Percentiles rank a stretch among this genome's conserved stretches.
These are phyloP conservation scores for Boletellus emodensis DNA, from an alignment of 768 basidiomycete species.

Conservation along the genomic window DNA sequence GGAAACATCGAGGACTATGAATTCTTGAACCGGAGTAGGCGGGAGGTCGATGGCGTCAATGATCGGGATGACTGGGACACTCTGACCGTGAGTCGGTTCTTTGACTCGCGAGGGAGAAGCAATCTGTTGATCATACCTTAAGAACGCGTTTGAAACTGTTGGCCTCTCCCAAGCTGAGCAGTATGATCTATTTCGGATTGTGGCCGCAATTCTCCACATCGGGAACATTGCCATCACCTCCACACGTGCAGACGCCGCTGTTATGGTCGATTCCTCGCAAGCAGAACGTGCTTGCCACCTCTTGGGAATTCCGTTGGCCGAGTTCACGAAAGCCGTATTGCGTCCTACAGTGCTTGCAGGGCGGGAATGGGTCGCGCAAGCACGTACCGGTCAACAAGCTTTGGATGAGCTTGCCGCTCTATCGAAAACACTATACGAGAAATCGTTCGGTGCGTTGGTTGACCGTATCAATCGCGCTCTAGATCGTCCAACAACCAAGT, in stretches of 20 bases:
- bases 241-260: slow-evolving; percentile 73
- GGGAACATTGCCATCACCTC: slow-evolving; percentile 86
- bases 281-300: slow-evolving; percentile 89
- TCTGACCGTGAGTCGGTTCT: slow-evolving; percentile 51
- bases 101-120: not conserved
- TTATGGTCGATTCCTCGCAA: slow-evolving; percentile 77
- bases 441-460: slow-evolving; percentile 90
- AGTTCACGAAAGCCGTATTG: slow-evolving; percentile 85
- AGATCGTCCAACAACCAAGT: slow-evolving; percentile 87
- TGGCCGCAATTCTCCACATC: slow-evolving; percentile 91
- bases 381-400: slow-evolving; percentile 87
- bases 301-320: slow-evolving; percentile 80
- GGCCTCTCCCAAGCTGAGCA: slow-evolving; percentile 86
- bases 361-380: slow-evolving; percentile 94
- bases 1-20: slow-evolving; percentile 79
- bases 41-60: slow-evolving; percentile 93
- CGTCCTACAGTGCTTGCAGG: slow-evolving; percentile 91
- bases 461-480: slow-evolving; percentile 93
- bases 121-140: slow-evolving; percentile 5
- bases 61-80: slow-evolving; percentile 85
- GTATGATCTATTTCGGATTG: slow-evolving; percentile 87
- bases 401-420: slow-evolving; percentile 87
- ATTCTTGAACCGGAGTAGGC: slow-evolving; percentile 84
- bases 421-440: slow-evolving; percentile 96
- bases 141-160: slow-evolving; percentile 84